Evolutionary conservation across 176 grass and related monocot genomes (phyloP).

Genomic region (Paspalum notatum): DNA sequence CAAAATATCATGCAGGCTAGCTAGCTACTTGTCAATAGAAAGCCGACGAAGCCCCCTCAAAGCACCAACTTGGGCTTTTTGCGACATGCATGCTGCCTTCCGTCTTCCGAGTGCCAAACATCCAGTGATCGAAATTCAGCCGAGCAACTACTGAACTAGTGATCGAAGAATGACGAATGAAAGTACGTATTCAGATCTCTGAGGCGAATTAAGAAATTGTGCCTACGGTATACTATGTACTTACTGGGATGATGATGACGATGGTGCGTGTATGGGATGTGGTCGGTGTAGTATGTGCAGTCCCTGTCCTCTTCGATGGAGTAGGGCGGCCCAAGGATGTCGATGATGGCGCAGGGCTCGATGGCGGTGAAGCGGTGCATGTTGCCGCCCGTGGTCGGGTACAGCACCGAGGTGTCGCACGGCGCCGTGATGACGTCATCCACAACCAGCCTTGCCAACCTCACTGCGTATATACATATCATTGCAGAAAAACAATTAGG

Average conservation of each 20-base stretch:
- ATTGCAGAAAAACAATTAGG: not conserved
- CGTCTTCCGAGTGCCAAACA: not conserved
- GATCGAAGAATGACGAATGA: not conserved
- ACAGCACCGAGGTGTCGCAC: conserved; percentile 73
- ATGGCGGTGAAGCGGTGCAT: conserved; percentile 77
- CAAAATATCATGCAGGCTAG: too few species aligned
- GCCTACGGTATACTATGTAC: too few species aligned
- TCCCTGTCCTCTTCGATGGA: conserved; percentile 75
- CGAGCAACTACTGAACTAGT: too few species aligned
- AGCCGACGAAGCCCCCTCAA: too few species aligned
- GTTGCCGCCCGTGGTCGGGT: conserved; percentile 81
- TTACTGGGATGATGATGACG: conserved; percentile 50
- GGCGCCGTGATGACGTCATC: conserved; percentile 72
- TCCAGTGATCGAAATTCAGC: not conserved
- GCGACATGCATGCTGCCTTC: too few species aligned
- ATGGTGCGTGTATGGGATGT: conserved; percentile 42
- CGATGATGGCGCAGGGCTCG: conserved; percentile 62
- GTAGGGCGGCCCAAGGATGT: conserved; percentile 81
- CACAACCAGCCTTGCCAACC: conserved; percentile 60
- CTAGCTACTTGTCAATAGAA: not conserved
- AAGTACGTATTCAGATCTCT: not conserved
- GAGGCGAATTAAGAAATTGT: too few species aligned
- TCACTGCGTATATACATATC: conserved; percentile 40
- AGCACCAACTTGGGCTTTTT: not conserved
- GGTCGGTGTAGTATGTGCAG: conserved; percentile 72